These are phyloP conservation scores for Periconia sp. DNA, from an alignment of 2,329 filamentous ascomycete species.

Conservation along the genomic window DNA sequence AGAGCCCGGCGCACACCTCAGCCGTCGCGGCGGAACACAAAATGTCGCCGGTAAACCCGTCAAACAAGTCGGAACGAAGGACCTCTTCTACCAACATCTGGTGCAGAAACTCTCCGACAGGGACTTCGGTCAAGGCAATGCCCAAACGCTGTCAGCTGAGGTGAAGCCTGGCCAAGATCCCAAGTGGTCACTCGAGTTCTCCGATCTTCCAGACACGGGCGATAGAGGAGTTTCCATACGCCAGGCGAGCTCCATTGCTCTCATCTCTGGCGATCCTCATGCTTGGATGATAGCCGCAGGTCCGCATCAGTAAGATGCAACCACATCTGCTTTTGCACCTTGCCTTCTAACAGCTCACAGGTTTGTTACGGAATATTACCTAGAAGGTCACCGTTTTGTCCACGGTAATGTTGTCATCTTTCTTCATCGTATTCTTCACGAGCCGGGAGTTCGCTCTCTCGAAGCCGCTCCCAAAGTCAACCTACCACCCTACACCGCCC, in stretches of 20 bases:
- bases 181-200: slow-evolving; percentile 43
- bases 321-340: neutral
- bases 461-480: slow-evolving; percentile 34
- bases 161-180: slow-evolving; percentile 25
- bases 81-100: slow-evolving; percentile 58
- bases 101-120: slow-evolving; percentile 45
- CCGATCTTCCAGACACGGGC: slow-evolving; percentile 51
- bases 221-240: slow-evolving; percentile 57
- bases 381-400: slow-evolving; percentile 60
- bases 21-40: slow-evolving; percentile 42
- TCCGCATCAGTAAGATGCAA: slow-evolving; percentile 50
- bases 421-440: slow-evolving; percentile 56
- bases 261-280: slow-evolving; percentile 54
- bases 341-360: slow-evolving; percentile 40
- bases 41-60: slow-evolving; percentile 28
- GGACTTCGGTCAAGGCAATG: slow-evolving; percentile 33
- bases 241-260: slow-evolving; percentile 51
- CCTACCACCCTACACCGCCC: slow-evolving; percentile 48
- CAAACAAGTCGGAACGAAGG: slow-evolving; percentile 42
- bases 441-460: slow-evolving; percentile 44
- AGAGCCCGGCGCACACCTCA: slow-evolving; percentile 39
- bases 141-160: slow-evolving; percentile 21
- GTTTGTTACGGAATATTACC: slow-evolving; percentile 59
- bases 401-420: slow-evolving; percentile 60
- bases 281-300: slow-evolving; percentile 55